Conservation (phyloP, 768 basidiomycete species). For the Sporobolomyces pararoseus region DNA sequence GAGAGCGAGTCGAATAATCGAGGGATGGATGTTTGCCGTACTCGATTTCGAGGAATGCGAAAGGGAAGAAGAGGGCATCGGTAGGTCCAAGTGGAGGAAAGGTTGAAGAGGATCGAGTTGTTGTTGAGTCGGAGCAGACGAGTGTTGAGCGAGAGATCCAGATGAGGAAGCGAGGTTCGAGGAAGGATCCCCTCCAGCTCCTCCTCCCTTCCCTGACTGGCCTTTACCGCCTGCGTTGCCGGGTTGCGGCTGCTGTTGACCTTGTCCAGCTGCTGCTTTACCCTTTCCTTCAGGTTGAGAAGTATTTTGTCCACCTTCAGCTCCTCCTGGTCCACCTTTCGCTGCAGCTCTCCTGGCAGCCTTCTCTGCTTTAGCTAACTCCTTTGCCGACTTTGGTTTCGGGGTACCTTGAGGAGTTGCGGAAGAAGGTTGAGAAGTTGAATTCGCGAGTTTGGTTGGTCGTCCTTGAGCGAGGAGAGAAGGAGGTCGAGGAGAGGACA, state of each 20-base stretch:
- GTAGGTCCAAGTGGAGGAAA: slow-evolving; percentile 45
- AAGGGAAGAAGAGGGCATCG: slow-evolving; percentile 54
- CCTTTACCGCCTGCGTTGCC: neutral
- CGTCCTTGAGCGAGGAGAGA: slow-evolving; percentile 18
- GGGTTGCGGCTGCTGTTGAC: neutral
- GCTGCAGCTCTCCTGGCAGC: slow-evolving; percentile 23
- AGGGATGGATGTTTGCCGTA: slow-evolving; percentile 85
- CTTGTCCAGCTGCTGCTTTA: neutral
- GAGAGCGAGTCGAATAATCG: slow-evolving; percentile 76
- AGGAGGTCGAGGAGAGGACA: slow-evolving; percentile 13
- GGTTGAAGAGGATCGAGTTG: slow-evolving; percentile 38
- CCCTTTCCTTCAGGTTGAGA: neutral
- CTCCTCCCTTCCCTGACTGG: neutral
- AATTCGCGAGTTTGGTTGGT: neutral
- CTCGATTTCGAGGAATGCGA: slow-evolving; percentile 77
- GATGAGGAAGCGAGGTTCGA: slow-evolving; percentile 7
- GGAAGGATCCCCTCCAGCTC: neutral
- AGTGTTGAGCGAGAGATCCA: neutral
- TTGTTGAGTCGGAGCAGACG: neutral
- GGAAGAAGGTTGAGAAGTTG: neutral
- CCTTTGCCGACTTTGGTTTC: slow-evolving; percentile 29
- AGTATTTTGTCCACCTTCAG: neutral
- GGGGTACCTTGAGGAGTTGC: too few species aligned
- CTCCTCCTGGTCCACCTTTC: slow-evolving; percentile 1
- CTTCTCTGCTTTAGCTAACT: slow-evolving; percentile 17